phyloP scores from a whole-genome alignment of 208 protist genomes.

The Strigomonas culicis region DNA sequence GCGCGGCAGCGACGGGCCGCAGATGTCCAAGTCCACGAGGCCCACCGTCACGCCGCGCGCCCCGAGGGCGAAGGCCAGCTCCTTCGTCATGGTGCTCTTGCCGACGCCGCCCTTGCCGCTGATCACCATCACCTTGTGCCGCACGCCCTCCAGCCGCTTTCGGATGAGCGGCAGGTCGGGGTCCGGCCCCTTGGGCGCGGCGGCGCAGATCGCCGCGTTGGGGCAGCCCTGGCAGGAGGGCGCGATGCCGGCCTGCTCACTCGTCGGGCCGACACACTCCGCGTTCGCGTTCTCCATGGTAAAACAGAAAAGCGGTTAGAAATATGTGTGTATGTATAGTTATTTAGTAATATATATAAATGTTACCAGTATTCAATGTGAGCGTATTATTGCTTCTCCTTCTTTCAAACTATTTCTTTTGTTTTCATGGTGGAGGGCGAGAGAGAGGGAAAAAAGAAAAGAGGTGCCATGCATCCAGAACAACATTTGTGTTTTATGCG shows the following conservation, averaged over 20 bases:
- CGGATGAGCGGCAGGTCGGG: constrained; percentile 87
- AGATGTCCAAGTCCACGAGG: constrained; percentile 99
- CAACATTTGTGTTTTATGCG: too few species aligned
- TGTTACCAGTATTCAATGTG: not conserved
- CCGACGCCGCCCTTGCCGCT: constrained; percentile 94
- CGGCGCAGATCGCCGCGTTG: constrained; percentile 96
- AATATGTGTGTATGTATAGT: constrained; percentile 2
- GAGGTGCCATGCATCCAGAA: too few species aligned
- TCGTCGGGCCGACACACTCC: constrained; percentile 95
- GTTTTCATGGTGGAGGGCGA: constrained; percentile 6
- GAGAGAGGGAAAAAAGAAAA: constrained; percentile 3
- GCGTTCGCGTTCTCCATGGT: constrained; percentile 26
- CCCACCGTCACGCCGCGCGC: constrained; percentile 90
- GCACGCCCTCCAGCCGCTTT: constrained; percentile 67
- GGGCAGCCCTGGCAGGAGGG: constrained; percentile 97
- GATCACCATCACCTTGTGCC: constrained; percentile 88
- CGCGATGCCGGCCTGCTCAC: constrained; percentile 92
- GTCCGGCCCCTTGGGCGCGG: constrained; percentile 90
- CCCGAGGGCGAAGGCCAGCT: constrained; percentile 84
- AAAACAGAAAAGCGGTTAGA: constrained; percentile 5
- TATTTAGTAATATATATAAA: constrained; percentile 4
- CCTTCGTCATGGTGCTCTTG: constrained; percentile 93
- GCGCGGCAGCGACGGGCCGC: constrained; percentile 95
- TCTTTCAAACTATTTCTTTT: constrained; percentile 1
- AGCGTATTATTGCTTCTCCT: too few species aligned